Base-by-base conservation (phyloP, 371 early-diverging fungal genomes). In the Fennellomyces sp. region DNA sequence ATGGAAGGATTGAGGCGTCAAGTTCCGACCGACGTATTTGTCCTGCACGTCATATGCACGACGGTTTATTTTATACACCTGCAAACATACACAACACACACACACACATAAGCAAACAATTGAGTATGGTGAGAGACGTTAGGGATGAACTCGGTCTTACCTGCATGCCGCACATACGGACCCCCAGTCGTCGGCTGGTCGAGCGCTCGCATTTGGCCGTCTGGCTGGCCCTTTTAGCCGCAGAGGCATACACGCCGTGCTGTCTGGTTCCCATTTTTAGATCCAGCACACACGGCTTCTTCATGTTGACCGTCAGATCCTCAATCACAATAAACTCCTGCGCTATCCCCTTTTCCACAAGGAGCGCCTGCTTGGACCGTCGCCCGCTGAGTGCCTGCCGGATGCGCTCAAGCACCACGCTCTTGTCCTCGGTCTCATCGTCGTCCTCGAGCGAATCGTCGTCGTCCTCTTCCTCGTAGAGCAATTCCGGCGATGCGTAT, bases 181-280 rank as follows among this genome's bases (percentile, higher is more conserved):
- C 94, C 11, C 97, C 97, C 25, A 96, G 82, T 49, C 78, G 78
- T 64, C 87, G 86, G 64, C 94, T 93, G 33, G 97, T 97, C 15
- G 93, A 91, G 47, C 81, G 81, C 61, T 88, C 91, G 62, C 95
- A 95, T 72, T 96, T 97, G 52, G 80, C 69, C 52, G 88, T 93
- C 71, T 97, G 96, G 41, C 90, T 90, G 25, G 76, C 68, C 47
- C 86, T 80, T 71, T 97, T 97, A 33, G 87, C 85, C 11, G 81
- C 76, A 1, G 90, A 75, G 0, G 92, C 94, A 75, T 91, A 81
- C 51, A 97, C 86, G 1, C 97, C 95, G 67, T 96, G 90, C 73
- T 97, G 97, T 3, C 97, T 80, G 12, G 94, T 94, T 17, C 97
- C 97, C 96, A 97, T 96, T 65, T 97, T 97, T 58, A 97, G 82